Evolutionary conservation across 2,329 filamentous ascomycete genomes (phyloP).

Genomic region (Epichloe hybrida): DNA sequence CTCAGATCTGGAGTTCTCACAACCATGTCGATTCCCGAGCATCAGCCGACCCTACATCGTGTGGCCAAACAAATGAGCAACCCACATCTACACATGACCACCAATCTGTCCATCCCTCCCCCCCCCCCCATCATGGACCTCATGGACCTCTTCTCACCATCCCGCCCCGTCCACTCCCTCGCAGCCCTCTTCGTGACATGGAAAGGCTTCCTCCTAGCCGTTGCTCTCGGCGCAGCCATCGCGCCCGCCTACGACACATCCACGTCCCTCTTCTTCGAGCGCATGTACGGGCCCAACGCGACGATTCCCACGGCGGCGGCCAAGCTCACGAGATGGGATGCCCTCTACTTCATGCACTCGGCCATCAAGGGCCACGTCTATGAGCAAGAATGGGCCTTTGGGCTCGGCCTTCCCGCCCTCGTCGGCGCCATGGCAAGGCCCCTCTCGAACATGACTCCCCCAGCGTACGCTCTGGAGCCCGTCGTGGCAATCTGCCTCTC

Average conservation of each 20-base stretch:
- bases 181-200: slow-evolving; percentile 41
- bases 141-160: slow-evolving; percentile 1
- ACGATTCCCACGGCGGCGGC: slow-evolving; percentile 33
- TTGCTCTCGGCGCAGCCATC: slow-evolving; percentile 39
- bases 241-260: slow-evolving; percentile 70
- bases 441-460: slow-evolving; percentile 12
- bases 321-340: slow-evolving; percentile 66
- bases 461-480: slow-evolving; percentile 19
- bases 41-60: too few species aligned
- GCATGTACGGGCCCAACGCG: slow-evolving; percentile 19
- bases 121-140: too few species aligned
- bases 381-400: slow-evolving; percentile 83
- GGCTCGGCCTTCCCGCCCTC: slow-evolving; percentile 31
- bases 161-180: slow-evolving; percentile 7
- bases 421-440: slow-evolving; percentile 22
- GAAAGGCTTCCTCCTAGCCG: slow-evolving; percentile 52
- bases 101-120: background rate
- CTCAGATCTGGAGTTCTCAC: too few species aligned
- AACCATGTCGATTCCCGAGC: too few species aligned
- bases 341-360: slow-evolving; percentile 57
- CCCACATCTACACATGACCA: background rate
- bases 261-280: slow-evolving; percentile 34
- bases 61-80: background rate
- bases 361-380: slow-evolving; percentile 52
- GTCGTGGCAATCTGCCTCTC: slow-evolving; percentile 53